Base-by-base conservation (phyloP, 2,329 filamentous ascomycete genomes). In the Didymella lethalis region DNA sequence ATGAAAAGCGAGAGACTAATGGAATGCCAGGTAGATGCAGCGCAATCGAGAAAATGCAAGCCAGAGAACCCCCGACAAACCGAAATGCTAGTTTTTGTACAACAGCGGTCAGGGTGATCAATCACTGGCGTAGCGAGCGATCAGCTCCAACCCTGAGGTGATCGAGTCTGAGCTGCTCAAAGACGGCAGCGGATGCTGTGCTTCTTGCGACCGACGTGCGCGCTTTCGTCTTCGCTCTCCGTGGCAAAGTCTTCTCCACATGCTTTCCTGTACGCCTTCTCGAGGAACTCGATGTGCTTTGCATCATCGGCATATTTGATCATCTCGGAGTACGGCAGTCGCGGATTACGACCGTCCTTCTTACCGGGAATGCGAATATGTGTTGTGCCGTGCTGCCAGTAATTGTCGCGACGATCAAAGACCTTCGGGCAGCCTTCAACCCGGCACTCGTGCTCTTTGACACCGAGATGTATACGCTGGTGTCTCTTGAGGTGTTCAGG, bases 391-490 rank as follows among this genome's bases (percentile, higher is more conserved):
- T 77, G 75, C n/a, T 66, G 71, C 56, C 66, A 68, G 55, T 67
- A 71, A 56, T 77, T 77, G 64, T 77, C 75, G 56, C 73, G 71
- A 28, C 75, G 62, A 48, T 68, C 65, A 59, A 77, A 76, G 4
- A 34, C 45, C 38, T 65, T 75, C 1, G 38, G 32, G 57, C 74
- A 77, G 11, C 66, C 59, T 18, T 49, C 41, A 5, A 67, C 41
- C 29, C 54, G 54, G 58, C 74, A 77, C 7, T 48, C 31, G 46
- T 66, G 74, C 8, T 61, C 55, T 8, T 64, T 64, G 38, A 62
- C 48, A 4, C 60, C 63, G 4, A 48, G 58, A 55, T 76, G 73
- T 0, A 66, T 76, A 28, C 66, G 57, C 48, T 65, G 49, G 52
- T 76, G 73, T 5, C 75, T 63, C 50, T 69, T 72, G 10, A 71